Base-by-base conservation (phyloP, 148 eudicot species). In the Silene conica region DNA sequence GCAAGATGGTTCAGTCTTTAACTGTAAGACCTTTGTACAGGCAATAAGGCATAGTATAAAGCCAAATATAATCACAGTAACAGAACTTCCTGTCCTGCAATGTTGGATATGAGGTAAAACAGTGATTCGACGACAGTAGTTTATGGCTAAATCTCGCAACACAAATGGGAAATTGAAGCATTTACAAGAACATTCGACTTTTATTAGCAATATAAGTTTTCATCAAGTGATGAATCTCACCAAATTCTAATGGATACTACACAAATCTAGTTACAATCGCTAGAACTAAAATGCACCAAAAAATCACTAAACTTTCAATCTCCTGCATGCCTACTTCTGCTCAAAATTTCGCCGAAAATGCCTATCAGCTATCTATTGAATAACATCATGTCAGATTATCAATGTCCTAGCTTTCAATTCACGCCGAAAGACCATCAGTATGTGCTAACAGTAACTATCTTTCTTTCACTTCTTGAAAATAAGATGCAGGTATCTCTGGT, bases 401-500 rank as follows among this genome's bases (percentile, higher is more conserved):
- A 6, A 38, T 38, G 43, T 38, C 43, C 43, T 38, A 38, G 43
- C 43, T 38, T 38, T 1, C 43, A 26, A 6, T 12, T 45, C n/a
- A 8, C 21, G 56, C 6, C 1, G 16, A 31, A 65, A 8, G 56
- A 4, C 46, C 6, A 20, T 22, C 56, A 45, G 16, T 41, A 43
- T 8, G 10, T 13, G 2, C 56, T 20, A 22, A 68, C 56, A 22
- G n/a, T 16, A 21, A 23, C 77, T 81, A 79, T 69, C 74, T 76
- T 31, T 83, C 84, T 74, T 72, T 48, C 45, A 75, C 74, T 23
- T 88, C 86, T 43, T 85, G 81, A 20, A 92, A 95, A 46, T 77
- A 87, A 10, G 82, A 82, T 69, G 67, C 70, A 1, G 96, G 93
- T 56, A 95, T 84, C 66, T 80, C 89, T 20, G 83, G 54, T 76